Evolutionary conservation across 352 stramenopile genomes (phyloP).

Genomic region (Phytopythium helicoides): DNA sequence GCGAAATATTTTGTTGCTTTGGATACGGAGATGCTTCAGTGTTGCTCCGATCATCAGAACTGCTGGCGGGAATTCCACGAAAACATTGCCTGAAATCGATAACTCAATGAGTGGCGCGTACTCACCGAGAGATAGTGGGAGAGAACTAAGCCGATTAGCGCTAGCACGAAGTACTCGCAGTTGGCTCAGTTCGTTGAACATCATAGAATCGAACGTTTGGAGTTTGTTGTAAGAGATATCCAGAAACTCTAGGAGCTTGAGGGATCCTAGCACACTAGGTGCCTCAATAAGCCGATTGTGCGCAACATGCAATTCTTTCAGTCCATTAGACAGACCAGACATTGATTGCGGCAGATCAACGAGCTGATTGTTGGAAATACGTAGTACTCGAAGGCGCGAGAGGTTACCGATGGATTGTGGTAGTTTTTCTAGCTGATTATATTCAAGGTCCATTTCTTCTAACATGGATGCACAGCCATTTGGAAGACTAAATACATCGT

Average conservation of each 20-base stretch:
- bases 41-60: slow-evolving; percentile 43
- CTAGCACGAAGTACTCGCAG: slow-evolving; percentile 45
- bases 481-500: slow-evolving; percentile 32
- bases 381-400: slow-evolving; percentile 36
- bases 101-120: slow-evolving; percentile 43
- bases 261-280: slow-evolving; percentile 20
- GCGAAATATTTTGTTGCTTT: slow-evolving; percentile 69
- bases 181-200: slow-evolving; percentile 31
- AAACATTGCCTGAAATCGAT: slow-evolving; percentile 52
- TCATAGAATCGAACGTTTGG: slow-evolving; percentile 32
- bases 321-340: slow-evolving; percentile 15
- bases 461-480: slow-evolving; percentile 13
- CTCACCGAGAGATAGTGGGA: slow-evolving; percentile 39
- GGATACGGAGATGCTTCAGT: slow-evolving; percentile 49
- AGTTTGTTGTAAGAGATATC: slow-evolving; percentile 76
- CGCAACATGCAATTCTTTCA: slow-evolving; percentile 38
- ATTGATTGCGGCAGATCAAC: slow-evolving; percentile 33
- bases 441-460: slow-evolving; percentile 62
- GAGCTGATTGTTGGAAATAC: slow-evolving; percentile 49
- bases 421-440: slow-evolving; percentile 48
- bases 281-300: slow-evolving; percentile 53
- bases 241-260: slow-evolving; percentile 33
- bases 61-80: slow-evolving; percentile 39
- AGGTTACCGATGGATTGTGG: slow-evolving; percentile 42
- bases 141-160: slow-evolving; percentile 41